Conservation (phyloP, 495 filamentous ascomycete genomes). For the Emericellopsis terricola region DNA sequence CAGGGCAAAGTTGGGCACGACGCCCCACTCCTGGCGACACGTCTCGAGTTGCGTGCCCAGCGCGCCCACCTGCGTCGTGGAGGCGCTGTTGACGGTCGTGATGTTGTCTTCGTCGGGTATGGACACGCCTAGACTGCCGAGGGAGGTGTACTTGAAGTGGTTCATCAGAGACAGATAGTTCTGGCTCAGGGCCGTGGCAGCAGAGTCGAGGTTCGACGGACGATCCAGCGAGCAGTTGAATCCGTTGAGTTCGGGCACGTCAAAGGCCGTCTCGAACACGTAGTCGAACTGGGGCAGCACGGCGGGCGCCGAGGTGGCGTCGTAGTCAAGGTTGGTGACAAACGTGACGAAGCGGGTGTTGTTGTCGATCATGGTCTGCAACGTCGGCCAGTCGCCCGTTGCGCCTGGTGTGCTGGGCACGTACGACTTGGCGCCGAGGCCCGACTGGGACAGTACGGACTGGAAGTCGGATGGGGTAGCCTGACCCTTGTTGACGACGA, state of each 20-base stretch:
- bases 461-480: conserved; percentile 30
- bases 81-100: conserved; percentile 33
- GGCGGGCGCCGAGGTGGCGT: conserved; percentile 32
- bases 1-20: conserved; percentile 39
- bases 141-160: conserved; percentile 52
- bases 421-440: conserved; percentile 41
- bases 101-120: conserved; percentile 38
- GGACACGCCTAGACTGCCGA: conserved; percentile 33
- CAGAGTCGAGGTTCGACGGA: conserved; percentile 24
- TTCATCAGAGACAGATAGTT: conserved; percentile 45
- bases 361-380: conserved; percentile 38
- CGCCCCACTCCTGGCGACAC: conserved; percentile 33
- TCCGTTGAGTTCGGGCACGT: conserved; percentile 29
- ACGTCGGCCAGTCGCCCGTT: conserved; percentile 40
- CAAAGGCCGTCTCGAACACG: conserved; percentile 56
- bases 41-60: conserved; percentile 36
- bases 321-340: conserved; percentile 32
- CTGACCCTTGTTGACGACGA: conserved; percentile 50
- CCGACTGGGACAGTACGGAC: conserved; percentile 30
- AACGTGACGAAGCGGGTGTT: conserved; percentile 46
- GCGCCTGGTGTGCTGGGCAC: conserved; percentile 24
- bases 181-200: conserved; percentile 22
- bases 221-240: conserved; percentile 48
- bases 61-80: conserved; percentile 27
- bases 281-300: conserved; percentile 52